These are phyloP conservation scores for Neurospora sublineolata DNA, from an alignment of 495 filamentous ascomycete species.

Conservation along the genomic window DNA sequence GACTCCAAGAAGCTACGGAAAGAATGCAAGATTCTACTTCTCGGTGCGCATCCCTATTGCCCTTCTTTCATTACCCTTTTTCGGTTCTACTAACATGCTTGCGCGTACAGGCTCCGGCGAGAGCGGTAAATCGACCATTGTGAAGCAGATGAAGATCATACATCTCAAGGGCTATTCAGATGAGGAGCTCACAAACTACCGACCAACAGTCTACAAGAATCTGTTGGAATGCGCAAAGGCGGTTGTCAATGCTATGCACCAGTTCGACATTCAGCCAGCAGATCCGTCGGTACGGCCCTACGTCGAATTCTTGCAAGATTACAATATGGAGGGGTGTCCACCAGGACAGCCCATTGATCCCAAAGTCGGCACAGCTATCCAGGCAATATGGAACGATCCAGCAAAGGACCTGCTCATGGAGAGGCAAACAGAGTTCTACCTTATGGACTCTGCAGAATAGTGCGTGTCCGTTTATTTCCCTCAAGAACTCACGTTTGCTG, in stretches of 20 bases:
- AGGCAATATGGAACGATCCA: conserved; percentile 80
- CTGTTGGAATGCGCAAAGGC: conserved; percentile 91
- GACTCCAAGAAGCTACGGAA: conserved; percentile 78
- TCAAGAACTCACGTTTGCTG: neutral
- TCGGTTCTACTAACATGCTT: neutral
- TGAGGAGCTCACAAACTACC: conserved; percentile 85
- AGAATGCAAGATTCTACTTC: conserved; percentile 96
- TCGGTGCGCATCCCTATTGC: conserved; percentile 51
- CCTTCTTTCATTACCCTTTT: conserved; percentile 4
- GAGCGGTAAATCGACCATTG: conserved; percentile 97
- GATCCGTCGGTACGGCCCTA: conserved; percentile 59
- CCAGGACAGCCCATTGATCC: conserved; percentile 60
- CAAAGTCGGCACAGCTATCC: conserved; percentile 70
- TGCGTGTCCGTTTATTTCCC: conserved; percentile 35
- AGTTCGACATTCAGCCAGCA: conserved; percentile 70
- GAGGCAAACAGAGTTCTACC: conserved; percentile 92
- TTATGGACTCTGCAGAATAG: conserved; percentile 99
- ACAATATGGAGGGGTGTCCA: conserved; percentile 81
- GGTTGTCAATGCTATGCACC: conserved; percentile 74
- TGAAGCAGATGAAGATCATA: conserved; percentile 99
- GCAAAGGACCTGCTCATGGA: conserved; percentile 78
- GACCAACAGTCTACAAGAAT: conserved; percentile 95
- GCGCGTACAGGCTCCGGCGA: conserved; percentile 74
- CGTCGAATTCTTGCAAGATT: conserved; percentile 71
- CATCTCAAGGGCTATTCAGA: conserved; percentile 92